Conservation (phyloP, 2,329 filamentous ascomycete species). For the Arthrobotrys sphaeroides region DNA sequence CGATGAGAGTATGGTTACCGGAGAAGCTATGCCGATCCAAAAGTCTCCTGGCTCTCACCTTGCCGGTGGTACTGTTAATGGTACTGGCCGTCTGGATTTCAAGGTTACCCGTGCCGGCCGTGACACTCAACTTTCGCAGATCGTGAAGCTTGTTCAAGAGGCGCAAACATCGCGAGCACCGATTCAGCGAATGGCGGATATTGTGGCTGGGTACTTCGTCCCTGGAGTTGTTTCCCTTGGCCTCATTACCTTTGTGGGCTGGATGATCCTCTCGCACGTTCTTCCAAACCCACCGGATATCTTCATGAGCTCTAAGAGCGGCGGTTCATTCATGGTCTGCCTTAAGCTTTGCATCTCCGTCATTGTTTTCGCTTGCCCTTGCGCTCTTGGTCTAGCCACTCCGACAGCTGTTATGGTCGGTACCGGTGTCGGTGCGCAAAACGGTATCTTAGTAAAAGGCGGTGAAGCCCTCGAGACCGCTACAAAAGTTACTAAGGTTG, state of each 20-base stretch:
- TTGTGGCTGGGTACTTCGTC: slow-evolving; percentile 91
- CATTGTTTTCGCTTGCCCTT: slow-evolving; percentile 97
- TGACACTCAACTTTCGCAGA: slow-evolving; percentile 96
- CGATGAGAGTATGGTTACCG: slow-evolving; percentile 98
- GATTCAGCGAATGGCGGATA: slow-evolving; percentile 91
- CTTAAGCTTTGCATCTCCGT: slow-evolving; percentile 97
- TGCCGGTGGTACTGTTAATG: slow-evolving; percentile 95
- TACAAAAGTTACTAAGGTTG: slow-evolving; percentile 87
- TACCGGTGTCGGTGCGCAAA: slow-evolving; percentile 93
- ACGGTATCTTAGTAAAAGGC: slow-evolving; percentile 97
- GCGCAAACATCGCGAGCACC: slow-evolving; percentile 93
- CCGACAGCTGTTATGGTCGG: slow-evolving; percentile 99
- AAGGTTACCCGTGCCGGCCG: slow-evolving; percentile 89
- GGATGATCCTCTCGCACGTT: slow-evolving; percentile 94
- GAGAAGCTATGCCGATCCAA: slow-evolving; percentile 92
- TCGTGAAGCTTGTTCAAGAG: slow-evolving; percentile 97
- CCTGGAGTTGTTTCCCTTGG: slow-evolving; percentile 87
- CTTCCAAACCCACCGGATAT: slow-evolving; percentile 85
- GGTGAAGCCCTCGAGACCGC: slow-evolving; percentile 90
- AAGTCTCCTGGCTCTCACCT: slow-evolving; percentile 82
- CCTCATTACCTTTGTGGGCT: slow-evolving; percentile 82
- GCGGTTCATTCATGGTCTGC: slow-evolving; percentile 95
- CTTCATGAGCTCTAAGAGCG: slow-evolving; percentile 80
- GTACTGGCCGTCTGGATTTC: slow-evolving; percentile 89
- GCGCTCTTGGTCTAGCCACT: slow-evolving; percentile 92